phyloP scores from a whole-genome alignment of 2,329 filamentous ascomycete genomes.

The Arthrobotrys iridis region DNA sequence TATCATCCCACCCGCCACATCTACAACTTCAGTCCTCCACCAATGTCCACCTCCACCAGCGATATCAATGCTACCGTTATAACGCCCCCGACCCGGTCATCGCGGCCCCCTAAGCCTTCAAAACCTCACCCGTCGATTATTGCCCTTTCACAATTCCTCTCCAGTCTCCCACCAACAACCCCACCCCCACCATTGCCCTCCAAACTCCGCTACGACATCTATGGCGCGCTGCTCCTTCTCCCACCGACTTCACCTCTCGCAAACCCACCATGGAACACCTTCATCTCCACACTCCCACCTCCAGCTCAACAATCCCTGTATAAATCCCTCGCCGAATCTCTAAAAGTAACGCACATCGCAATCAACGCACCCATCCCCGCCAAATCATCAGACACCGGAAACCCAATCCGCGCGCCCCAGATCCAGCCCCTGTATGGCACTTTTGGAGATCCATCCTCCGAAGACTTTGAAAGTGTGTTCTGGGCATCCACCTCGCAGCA shows the following conservation, averaged over 20 bases:
- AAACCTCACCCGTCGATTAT: slow-evolving; percentile 26
- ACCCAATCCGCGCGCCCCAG: slow-evolving; percentile 78
- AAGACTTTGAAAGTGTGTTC: slow-evolving; percentile 74
- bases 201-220: slow-evolving; percentile 65
- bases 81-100: background rate
- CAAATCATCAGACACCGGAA: slow-evolving; percentile 65
- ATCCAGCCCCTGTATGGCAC: slow-evolving; percentile 76
- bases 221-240: slow-evolving; percentile 69
- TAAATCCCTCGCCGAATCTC: slow-evolving; percentile 61
- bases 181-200: slow-evolving; percentile 52
- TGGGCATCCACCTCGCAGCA: slow-evolving; percentile 84
- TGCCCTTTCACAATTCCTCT: slow-evolving; percentile 19
- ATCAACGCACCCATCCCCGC: slow-evolving; percentile 69
- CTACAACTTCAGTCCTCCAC: background rate
- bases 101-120: slow-evolving; percentile 16
- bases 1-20: background rate
- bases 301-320: slow-evolving; percentile 61
- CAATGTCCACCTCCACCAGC: background rate
- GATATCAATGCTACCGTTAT: background rate
- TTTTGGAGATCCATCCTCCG: slow-evolving; percentile 69
- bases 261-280: slow-evolving; percentile 59
- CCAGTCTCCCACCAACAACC: slow-evolving; percentile 9
- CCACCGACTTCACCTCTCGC: slow-evolving; percentile 64
- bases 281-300: slow-evolving; percentile 58
- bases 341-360: slow-evolving; percentile 68